Conservation (phyloP, 768 basidiomycete genomes). For the Boletus sp. region DNA sequence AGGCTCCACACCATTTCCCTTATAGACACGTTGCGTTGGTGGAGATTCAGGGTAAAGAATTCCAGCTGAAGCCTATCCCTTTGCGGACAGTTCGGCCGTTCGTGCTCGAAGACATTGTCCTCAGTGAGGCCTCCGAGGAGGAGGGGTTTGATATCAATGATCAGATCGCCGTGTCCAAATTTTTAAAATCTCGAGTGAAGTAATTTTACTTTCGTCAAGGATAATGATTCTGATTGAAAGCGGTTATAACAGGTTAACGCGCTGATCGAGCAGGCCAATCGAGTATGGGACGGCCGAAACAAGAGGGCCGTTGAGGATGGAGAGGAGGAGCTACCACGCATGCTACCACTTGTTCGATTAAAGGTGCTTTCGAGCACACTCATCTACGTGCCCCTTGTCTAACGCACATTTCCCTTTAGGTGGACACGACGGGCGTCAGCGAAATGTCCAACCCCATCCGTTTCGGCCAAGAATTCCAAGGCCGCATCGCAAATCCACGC, state of each 20-base stretch:
- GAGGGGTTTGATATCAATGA: slow-evolving; percentile 75
- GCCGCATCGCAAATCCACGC: slow-evolving; percentile 88
- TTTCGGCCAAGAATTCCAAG: slow-evolving; percentile 94
- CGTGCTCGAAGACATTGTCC: slow-evolving; percentile 76
- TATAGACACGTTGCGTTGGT: slow-evolving; percentile 87
- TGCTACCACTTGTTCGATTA: slow-evolving; percentile 86
- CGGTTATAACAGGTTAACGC: slow-evolving; percentile 57
- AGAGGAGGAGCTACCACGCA: slow-evolving; percentile 57
- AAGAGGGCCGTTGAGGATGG: slow-evolving; percentile 53
- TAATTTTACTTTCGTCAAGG: neutral
- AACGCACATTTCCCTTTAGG: slow-evolving; percentile 40
- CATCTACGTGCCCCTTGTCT: neutral
- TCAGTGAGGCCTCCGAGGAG: slow-evolving; percentile 77
- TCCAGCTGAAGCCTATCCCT: slow-evolving; percentile 80
- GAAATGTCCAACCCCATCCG: slow-evolving; percentile 95
- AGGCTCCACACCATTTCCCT: neutral
- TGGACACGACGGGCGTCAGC: slow-evolving; percentile 87
- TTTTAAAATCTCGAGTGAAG: slow-evolving; percentile 65
- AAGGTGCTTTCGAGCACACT: slow-evolving; percentile 48
- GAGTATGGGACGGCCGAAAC: slow-evolving; percentile 25
- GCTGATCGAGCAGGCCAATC: slow-evolving; percentile 75
- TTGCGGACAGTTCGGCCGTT: slow-evolving; percentile 94
- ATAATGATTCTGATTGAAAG: slow-evolving; percentile 1
- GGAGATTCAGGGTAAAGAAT: slow-evolving; percentile 85
- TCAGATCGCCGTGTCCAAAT: slow-evolving; percentile 81